Evolutionary conservation across 176 grass and related monocot genomes (phyloP), one percentile per base, ranked within the genome.

Genomic region (Zea mays): DNA sequence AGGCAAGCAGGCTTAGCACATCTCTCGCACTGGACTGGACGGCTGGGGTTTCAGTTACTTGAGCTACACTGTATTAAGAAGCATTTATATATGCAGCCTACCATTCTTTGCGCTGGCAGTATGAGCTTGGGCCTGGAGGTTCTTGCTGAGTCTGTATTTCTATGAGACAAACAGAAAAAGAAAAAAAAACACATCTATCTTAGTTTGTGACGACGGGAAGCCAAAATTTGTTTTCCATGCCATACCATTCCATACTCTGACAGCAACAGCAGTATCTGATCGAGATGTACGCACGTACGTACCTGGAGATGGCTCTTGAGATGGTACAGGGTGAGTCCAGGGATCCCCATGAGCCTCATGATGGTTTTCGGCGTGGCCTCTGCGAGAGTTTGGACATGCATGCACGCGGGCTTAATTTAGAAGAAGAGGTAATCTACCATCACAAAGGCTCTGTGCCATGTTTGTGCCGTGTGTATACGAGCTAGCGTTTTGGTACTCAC

Each of bases 281-380:
- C 63, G 38, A 51, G 70, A 73, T 69, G 75, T 86, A 93, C 94
- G 27, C 1, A 27, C 27, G 75, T 86, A 93, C 94, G 75, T 86
- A 93, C 94, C 91, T 97, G 94, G 83, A 97, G 91, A 80, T 97
- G 94, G 11, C 94, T 97, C 82, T 97, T 97, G 12, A 97, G 94
- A 85, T 97, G 94, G 74, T 97, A 97, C 15, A 97, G 66, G 65
- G 94, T 97, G 66, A 97, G 63, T 66, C 91, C 94, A 49, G 94
- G 85, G 85, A 97, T 91, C 36, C 94, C 94, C 94, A 97, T 94
- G 19, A 92, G 79, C 71, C 77, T 90, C 91, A 94, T 97, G 81
- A 97, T 88, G 48, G 94, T 82, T 82, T 97, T 97, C 0, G 94
- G 94, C 14, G 94, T 97, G 61, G 94, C 94, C 80, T 92, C 94